Evolutionary conservation across 2,329 filamentous ascomycete genomes (phyloP).

Genomic region (Sporothrix euskadiensis): DNA sequence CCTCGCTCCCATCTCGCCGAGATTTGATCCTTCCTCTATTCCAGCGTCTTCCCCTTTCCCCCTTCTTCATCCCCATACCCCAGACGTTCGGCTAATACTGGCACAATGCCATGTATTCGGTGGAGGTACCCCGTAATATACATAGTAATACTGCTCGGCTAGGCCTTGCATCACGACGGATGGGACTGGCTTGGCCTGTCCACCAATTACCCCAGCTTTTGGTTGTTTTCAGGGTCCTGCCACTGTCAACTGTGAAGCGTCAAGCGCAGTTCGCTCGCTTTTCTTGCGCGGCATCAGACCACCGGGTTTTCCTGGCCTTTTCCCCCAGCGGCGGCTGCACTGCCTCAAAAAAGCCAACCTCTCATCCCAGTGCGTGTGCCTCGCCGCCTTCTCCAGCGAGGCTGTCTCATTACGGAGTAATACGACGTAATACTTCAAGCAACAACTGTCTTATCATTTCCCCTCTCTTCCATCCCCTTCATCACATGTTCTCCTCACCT

Average conservation of each 20-base stretch:
- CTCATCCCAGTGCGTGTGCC: background rate
- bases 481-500: background rate
- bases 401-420: background rate
- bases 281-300: slow-evolving; percentile 6
- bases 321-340: slow-evolving; percentile 3
- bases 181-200: background rate
- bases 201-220: background rate
- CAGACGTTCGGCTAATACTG: background rate
- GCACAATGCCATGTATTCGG: background rate
- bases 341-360: background rate
- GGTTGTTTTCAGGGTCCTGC: background rate
- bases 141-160: background rate
- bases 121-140: background rate
- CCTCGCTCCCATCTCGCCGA: background rate
- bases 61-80: background rate
- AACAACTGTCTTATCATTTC: background rate
- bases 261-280: slow-evolving; percentile 6
- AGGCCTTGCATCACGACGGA: background rate
- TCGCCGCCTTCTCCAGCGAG: slow-evolving; percentile 2
- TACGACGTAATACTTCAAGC: no score
- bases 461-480: background rate
- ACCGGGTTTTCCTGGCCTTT: background rate
- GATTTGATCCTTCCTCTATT: background rate
- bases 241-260: background rate
- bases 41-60: no score